Evolutionary conservation across 306 rosid genomes (phyloP).

Genomic region (Trifolium repens): DNA sequence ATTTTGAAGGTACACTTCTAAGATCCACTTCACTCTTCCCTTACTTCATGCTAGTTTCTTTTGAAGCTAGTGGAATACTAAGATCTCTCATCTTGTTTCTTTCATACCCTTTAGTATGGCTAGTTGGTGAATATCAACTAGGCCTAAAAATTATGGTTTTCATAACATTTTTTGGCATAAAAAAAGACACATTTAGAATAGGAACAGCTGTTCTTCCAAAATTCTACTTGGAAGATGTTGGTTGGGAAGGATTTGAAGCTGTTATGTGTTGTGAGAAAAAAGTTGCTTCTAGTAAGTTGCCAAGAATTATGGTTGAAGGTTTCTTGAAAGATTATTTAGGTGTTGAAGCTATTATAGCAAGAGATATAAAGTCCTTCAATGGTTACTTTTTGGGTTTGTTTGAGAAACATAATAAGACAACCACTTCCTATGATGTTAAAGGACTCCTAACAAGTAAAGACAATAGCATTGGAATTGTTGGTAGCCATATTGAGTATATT

Average conservation of each 20-base stretch:
- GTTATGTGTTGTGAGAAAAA: slow-evolving; percentile 55
- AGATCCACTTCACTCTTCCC: slow-evolving; percentile 61
- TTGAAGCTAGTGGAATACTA: slow-evolving; percentile 70
- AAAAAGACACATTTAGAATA: slow-evolving; percentile 46
- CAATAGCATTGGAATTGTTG: slow-evolving; percentile 41
- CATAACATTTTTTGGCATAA: slow-evolving; percentile 63
- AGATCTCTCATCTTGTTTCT: slow-evolving; percentile 60
- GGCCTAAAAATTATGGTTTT: slow-evolving; percentile 66
- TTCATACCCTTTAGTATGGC: slow-evolving; percentile 59
- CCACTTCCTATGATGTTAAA: slow-evolving; percentile 21
- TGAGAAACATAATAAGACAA: slow-evolving; percentile 38
- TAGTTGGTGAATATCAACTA: slow-evolving; percentile 54
- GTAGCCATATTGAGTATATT: slow-evolving; percentile 41
- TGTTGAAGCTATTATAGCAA: slow-evolving; percentile 59
- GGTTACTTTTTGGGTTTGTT: slow-evolving; percentile 69
- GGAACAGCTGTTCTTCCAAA: slow-evolving; percentile 74
- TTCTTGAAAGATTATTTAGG: slow-evolving; percentile 64
- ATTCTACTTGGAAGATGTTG: slow-evolving; percentile 64
- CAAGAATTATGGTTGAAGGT: slow-evolving; percentile 70
- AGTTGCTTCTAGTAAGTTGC: slow-evolving; percentile 61
- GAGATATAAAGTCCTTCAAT: slow-evolving; percentile 56
- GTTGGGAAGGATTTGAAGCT: slow-evolving; percentile 61
- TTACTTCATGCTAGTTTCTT: slow-evolving; percentile 78
- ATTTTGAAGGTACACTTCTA: slow-evolving; percentile 58
- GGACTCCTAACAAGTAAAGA: neutral